Conservation (phyloP, 2,329 filamentous ascomycete genomes). For the Fusarium sp. region DNA sequence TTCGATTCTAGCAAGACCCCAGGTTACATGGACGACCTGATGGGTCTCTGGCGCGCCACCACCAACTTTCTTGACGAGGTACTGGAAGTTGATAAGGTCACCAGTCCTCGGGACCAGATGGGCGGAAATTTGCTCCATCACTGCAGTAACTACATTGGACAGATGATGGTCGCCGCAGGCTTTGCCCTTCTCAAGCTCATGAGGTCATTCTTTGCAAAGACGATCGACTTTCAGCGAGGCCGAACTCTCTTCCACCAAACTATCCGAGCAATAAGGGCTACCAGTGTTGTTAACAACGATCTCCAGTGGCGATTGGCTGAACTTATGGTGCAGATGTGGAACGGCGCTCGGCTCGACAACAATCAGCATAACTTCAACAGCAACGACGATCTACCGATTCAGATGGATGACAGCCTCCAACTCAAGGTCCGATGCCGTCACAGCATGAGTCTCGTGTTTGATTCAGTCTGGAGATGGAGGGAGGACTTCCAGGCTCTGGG, state of each 20-base stretch:
- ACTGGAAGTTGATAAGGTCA: conserved; percentile 64
- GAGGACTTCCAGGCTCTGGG: conserved; percentile 81
- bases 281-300: conserved; percentile 82
- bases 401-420: conserved; percentile 78
- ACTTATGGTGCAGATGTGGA: conserved; percentile 90
- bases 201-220: conserved; percentile 79
- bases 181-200: conserved; percentile 84
- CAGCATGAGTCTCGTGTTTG: conserved; percentile 87
- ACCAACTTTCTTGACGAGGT: conserved; percentile 77
- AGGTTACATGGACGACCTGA: conserved; percentile 79
- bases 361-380: conserved; percentile 61
- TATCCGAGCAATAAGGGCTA: conserved; percentile 76
- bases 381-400: conserved; percentile 62
- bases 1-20: conserved; percentile 81
- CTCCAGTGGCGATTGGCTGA: conserved; percentile 83
- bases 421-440: conserved; percentile 86
- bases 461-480: conserved; percentile 88
- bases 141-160: conserved; percentile 81
- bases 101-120: conserved; percentile 59
- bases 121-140: conserved; percentile 71
- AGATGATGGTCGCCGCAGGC: conserved; percentile 86
- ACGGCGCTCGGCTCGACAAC: conserved; percentile 70
- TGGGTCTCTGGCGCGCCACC: conserved; percentile 80
- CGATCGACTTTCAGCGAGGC: conserved; percentile 77
- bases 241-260: conserved; percentile 78